Conservation (phyloP, 441 rosid species). For the Geranium incanum region DNA sequence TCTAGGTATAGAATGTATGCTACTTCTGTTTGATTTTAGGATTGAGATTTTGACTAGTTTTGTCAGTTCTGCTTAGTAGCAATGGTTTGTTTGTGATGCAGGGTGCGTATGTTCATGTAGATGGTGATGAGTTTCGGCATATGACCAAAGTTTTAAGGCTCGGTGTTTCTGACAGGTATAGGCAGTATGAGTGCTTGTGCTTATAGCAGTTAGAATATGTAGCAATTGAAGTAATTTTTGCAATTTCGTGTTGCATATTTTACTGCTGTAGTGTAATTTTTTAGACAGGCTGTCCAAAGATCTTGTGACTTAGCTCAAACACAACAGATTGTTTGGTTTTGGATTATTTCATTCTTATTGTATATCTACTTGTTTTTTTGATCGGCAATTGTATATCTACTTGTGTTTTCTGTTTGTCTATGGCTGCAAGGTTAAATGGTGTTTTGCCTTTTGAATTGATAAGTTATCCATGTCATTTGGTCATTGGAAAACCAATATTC, state of each 20-base stretch:
- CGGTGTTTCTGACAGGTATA: constrained; percentile 44
- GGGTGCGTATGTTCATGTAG: constrained; percentile 62
- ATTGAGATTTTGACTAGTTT: background rate
- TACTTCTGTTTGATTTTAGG: background rate
- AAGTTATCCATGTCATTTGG: background rate
- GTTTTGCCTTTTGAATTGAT: background rate
- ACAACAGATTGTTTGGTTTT: too few relatives aligned
- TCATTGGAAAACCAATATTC: background rate
- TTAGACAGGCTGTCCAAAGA: too few relatives aligned
- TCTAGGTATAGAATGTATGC: background rate
- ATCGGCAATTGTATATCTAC: background rate
- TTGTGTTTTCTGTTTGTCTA: background rate
- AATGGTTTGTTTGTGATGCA: constrained; percentile 24
- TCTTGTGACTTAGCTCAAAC: too few relatives aligned
- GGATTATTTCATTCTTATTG: too few relatives aligned
- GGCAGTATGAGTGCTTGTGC: background rate
- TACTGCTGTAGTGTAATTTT: too few relatives aligned
- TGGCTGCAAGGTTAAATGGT: background rate
- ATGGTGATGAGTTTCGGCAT: constrained; percentile 78
- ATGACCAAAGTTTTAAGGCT: constrained; percentile 68
- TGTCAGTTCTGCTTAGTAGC: background rate
- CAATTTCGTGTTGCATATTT: background rate
- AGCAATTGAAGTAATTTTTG: background rate
- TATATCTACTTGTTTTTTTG: too few relatives aligned
- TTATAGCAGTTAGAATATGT: background rate